A percentile compares a stretch with the other conserved stretches of the same genome.
phyloP scores from a whole-genome alignment of 2,329 filamentous ascomycete species.

The Phoma sp. region DNA sequence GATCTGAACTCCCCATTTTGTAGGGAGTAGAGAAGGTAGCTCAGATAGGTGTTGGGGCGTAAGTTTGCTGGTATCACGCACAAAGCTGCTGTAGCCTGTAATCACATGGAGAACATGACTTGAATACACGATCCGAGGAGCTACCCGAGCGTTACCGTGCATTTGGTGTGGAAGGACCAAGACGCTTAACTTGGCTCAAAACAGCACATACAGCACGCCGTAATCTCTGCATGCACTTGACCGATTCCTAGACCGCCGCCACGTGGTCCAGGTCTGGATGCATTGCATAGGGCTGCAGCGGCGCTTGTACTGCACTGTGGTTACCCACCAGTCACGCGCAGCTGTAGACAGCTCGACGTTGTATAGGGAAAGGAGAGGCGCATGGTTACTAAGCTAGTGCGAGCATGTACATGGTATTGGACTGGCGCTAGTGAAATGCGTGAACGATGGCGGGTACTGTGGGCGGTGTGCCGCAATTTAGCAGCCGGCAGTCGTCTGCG shows the following conservation, averaged over 20 bases:
- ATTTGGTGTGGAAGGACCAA: too few species aligned
- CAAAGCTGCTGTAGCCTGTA: too few species aligned
- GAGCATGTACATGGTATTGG: neutral
- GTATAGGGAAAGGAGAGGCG: neutral
- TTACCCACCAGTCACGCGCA: slow-evolving; percentile 3
- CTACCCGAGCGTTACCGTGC: too few species aligned
- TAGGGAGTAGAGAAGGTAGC: too few species aligned
- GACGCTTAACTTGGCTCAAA: too few species aligned
- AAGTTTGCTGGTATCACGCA: too few species aligned
- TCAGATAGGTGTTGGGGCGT: too few species aligned
- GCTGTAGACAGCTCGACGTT: neutral
- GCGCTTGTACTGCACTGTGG: neutral
- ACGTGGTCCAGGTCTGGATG: slow-evolving; percentile 10
- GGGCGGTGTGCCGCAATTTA: slow-evolving; percentile 2
- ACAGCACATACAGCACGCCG: too few species aligned
- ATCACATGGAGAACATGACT: too few species aligned
- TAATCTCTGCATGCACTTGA: neutral
- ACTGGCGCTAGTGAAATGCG: neutral
- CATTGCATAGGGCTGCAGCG: slow-evolving; percentile 19
- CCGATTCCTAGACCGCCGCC: slow-evolving; percentile 8
- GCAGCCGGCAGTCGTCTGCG: neutral
- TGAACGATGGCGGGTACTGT: slow-evolving; percentile 5
- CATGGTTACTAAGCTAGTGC: neutral
- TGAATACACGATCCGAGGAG: too few species aligned
- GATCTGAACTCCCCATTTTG: too few species aligned